phyloP scores from a whole-genome alignment of 1,284 basidiomycete genomes.

The Cryptococcus sp. region DNA sequence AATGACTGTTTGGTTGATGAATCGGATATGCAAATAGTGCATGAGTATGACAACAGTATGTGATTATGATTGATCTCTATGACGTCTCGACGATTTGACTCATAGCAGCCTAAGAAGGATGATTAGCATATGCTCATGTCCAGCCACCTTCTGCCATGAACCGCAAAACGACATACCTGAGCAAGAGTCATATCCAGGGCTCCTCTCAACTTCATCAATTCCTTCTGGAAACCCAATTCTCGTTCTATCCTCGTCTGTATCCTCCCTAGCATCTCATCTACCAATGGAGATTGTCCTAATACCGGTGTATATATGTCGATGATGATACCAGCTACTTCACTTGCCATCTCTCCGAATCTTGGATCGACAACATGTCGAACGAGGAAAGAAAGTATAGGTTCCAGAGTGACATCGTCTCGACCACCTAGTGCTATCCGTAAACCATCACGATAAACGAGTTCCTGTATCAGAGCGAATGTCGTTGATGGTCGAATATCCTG shows the following conservation, averaged over 20 bases:
- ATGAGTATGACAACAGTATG: not conserved
- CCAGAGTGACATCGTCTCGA: slow-evolving; percentile 88
- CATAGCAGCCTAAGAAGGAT: slow-evolving; percentile 11
- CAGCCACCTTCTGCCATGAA: not conserved
- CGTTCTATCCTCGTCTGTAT: slow-evolving; percentile 76
- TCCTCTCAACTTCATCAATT: slow-evolving; percentile 76
- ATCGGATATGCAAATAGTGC: not conserved
- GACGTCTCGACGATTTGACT: slow-evolving; percentile 13
- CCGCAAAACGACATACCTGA: slow-evolving; percentile 18
- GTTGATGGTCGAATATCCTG: slow-evolving; percentile 67
- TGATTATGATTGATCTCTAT: not conserved
- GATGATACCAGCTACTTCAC: slow-evolving; percentile 74
- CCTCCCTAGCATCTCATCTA: slow-evolving; percentile 80
- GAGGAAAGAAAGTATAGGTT: slow-evolving; percentile 81
- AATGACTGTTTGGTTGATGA: too few relatives aligned
- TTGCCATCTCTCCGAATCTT: slow-evolving; percentile 81
- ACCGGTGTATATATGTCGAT: slow-evolving; percentile 89
- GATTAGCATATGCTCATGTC: not conserved
- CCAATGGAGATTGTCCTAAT: slow-evolving; percentile 86
- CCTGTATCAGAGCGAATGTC: slow-evolving; percentile 86
- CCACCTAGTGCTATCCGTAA: slow-evolving; percentile 79
- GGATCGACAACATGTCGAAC: slow-evolving; percentile 83
- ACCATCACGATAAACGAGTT: slow-evolving; percentile 88
- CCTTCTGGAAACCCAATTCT: slow-evolving; percentile 86
- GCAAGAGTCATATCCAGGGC: slow-evolving; percentile 90